Conservation (phyloP, 768 basidiomycete species). For the Flagelloscypha sp. region DNA sequence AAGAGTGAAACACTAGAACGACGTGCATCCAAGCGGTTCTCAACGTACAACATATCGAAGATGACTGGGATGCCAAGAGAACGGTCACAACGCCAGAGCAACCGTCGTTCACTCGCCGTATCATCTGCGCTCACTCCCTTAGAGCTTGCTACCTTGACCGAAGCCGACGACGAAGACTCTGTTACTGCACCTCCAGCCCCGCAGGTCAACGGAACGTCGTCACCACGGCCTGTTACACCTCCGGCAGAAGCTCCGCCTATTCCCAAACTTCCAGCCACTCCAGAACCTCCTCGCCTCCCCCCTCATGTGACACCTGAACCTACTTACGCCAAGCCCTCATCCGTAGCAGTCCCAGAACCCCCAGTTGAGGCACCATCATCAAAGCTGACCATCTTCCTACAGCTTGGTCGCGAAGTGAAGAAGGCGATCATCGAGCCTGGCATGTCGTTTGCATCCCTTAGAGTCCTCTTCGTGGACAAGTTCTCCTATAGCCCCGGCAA, state of each 20-base stretch:
- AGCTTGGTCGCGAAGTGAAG: conserved; percentile 86
- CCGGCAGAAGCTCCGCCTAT: conserved; percentile 16
- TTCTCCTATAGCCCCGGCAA: conserved; percentile 91
- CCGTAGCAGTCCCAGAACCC: no score
- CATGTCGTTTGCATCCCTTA: conserved; percentile 63
- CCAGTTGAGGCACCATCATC: conserved; percentile 18
- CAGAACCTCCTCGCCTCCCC: conserved; percentile 10
- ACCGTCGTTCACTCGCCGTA: conserved; percentile 61
- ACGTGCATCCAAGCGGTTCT: conserved; percentile 92
- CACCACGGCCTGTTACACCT: conserved; percentile 30
- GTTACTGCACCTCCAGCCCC: conserved; percentile 12
- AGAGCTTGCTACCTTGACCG: conserved; percentile 67
- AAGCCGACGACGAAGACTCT: conserved; percentile 58
- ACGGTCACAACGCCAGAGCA: conserved; percentile 44
- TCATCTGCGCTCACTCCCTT: conserved; percentile 55
- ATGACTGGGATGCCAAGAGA: conserved; percentile 64
- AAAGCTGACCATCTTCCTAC: conserved; percentile 73
- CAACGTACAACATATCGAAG: conserved; percentile 88
- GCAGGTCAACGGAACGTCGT: conserved; percentile 19
- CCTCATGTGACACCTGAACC: no score
- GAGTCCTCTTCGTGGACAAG: conserved; percentile 88
- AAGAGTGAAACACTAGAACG: conserved; percentile 81
- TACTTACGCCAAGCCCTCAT: no score
- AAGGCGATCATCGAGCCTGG: conserved; percentile 67
- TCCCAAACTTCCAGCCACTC: conserved; percentile 13